Base-by-base conservation (phyloP, 2,329 filamentous ascomycete genomes). In the Phyllosticta ampelicida region DNA sequence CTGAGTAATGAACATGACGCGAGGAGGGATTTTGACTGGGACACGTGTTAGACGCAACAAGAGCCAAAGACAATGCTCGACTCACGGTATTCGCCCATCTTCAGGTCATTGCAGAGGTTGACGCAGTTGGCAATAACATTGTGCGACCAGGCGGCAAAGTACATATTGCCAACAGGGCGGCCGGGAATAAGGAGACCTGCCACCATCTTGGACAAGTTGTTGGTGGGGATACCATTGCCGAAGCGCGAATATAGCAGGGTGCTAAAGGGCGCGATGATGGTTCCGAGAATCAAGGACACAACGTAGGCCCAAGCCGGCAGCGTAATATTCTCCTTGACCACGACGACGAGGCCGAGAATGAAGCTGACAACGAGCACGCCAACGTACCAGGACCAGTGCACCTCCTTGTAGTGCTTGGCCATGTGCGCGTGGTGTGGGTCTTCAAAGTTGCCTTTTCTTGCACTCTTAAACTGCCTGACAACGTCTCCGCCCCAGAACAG, bases 111-210 rank as follows among this genome's bases (percentile, higher is more conserved):
- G 44, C 72, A 78, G 6, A 83, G 68, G 56, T 70, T 77, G 51
- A 83, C 76, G 0, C 74, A 69, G 54, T 79, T 79, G 2, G 58
- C 11, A 53, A 83, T 81, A 53, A 82, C 77, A 44, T 77, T 80
- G 67, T 83, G 80, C 1, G 79, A 82, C 79, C 79, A 83, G 10
- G 76, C 76, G 8, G 80, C 77, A 64, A 82, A 82, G 65, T 81
- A 82, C 77, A 82, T 79, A 66, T 82, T 82, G 2, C 78, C 79
- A 4, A 82, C 63, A 0, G 79, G 79, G 1, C 75, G 74, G 1
- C 73, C 76, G 1, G 79, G 79, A 2, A 81, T 62, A 59, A 79
- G 67, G 2, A 80, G 69, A 54, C 80, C 80, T 0, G 75, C 80
- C 53, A 82, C 60, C 78, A 82, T 80, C 62, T 82, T 81, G 19